Evolutionary conservation across 495 filamentous ascomycete genomes (phyloP), one percentile per base, ranked within the genome.

Genomic region (Penicillium alfredii): DNA sequence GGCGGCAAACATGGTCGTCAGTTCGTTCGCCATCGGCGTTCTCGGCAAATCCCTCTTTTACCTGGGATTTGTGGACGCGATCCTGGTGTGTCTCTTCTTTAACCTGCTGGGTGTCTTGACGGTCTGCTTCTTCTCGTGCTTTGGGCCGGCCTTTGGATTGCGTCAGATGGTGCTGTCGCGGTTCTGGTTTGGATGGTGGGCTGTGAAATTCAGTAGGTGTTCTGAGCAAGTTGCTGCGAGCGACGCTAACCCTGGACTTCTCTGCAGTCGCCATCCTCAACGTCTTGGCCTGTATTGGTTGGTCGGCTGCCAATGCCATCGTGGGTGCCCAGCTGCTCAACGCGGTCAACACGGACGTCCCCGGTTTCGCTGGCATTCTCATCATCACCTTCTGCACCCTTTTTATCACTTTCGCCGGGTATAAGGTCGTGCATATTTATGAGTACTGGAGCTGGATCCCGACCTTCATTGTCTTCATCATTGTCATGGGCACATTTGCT

Each of bases 161-260:
- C 78, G 86, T 27, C 86, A 93, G 61, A 88, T 93, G 81, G 78
- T 89, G 4, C 71, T 90, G n/a, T 85, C 82, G 4, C 69, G 86
- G 15, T 88, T 83, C 63, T 93, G 69, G 66, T 90, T 88, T 50
- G 85, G 84, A 25, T 87, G 73, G 61, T 78, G 76, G 47, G 75
- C 72, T 8, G 80, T 80, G 32, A 86, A 85, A 61, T 53, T 85
- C 39, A 78, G 79, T 83, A 65, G 68, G 77, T 72, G 11, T n/a
- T 15, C 8, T 11, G 19, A 20, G n/a, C 21, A 25, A 33, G 1
- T 22, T 24, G 25, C 17, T 30, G 26, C n/a, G 3, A 8, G 4
- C 1, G 24, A 19, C 17, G 12, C 20, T 14, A 4, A 35, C 35
- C 13, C 5, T 34, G 6, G 23, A 21, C 8, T 29, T 13, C 45